Conservation (phyloP, 371 early-diverging fungal species). For the Syncephalastrum racemosum region DNA sequence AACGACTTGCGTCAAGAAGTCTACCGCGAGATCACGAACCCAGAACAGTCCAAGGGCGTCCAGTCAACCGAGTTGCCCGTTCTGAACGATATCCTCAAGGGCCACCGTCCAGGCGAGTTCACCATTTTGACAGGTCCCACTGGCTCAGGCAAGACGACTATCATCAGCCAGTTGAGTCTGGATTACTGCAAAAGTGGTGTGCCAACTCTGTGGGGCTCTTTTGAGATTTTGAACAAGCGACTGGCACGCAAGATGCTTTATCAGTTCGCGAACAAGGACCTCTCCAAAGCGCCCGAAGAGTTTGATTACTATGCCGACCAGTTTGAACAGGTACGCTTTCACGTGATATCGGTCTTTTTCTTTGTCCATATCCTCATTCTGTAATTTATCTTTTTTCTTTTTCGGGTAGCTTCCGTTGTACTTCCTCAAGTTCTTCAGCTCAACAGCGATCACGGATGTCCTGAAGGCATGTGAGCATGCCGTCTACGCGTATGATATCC, state of each 20-base stretch:
- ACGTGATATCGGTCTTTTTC: not conserved
- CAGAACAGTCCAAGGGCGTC: slow-evolving; percentile 67
- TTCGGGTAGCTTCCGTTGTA: slow-evolving; percentile 65
- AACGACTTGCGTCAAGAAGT: slow-evolving; percentile 61
- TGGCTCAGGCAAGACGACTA: slow-evolving; percentile 77
- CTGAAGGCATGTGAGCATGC: slow-evolving; percentile 73
- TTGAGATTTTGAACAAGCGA: slow-evolving; percentile 75
- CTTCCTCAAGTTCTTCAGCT: slow-evolving; percentile 78
- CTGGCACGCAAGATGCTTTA: slow-evolving; percentile 73
- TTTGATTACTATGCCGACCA: slow-evolving; percentile 56
- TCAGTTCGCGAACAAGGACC: slow-evolving; percentile 64
- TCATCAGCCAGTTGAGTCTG: slow-evolving; percentile 72
- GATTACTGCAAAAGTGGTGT: slow-evolving; percentile 75
- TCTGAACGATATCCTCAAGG: slow-evolving; percentile 67
- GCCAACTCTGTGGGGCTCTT: slow-evolving; percentile 80
- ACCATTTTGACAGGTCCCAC: slow-evolving; percentile 78
- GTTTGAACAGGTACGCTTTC: slow-evolving; percentile 58
- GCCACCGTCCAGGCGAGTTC: slow-evolving; percentile 74
- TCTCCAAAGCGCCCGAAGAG: slow-evolving; percentile 47
- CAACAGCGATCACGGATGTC: slow-evolving; percentile 66
- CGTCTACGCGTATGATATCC: slow-evolving; percentile 70
- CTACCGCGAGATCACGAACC: slow-evolving; percentile 66
- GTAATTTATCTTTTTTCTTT: not conserved
- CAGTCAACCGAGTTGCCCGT: slow-evolving; percentile 59
- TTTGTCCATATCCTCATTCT: too few species aligned